Evolutionary conservation across 1,284 basidiomycete species (phyloP).

Genomic region (Pseudozyma pruni): DNA sequence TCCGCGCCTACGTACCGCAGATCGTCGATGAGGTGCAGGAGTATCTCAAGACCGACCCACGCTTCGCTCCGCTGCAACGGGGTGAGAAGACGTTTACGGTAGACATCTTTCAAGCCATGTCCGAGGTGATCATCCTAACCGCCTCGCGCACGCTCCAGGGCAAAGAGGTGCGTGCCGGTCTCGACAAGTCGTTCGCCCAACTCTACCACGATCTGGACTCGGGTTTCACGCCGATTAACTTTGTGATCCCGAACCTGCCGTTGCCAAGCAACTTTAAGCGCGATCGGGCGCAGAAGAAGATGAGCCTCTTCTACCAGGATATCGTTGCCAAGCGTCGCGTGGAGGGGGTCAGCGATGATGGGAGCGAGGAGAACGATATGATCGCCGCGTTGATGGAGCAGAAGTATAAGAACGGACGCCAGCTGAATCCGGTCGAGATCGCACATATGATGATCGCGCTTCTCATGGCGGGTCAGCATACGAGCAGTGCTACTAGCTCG

Average conservation of each 20-base stretch:
- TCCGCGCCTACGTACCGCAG: slow-evolving; percentile 89
- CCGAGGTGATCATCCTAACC: slow-evolving; percentile 95
- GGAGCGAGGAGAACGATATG: slow-evolving; percentile 81
- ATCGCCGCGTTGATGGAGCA: slow-evolving; percentile 87
- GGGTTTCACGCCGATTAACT: slow-evolving; percentile 73
- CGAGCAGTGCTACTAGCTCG: slow-evolving; percentile 87
- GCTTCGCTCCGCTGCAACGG: slow-evolving; percentile 72
- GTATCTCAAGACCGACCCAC: slow-evolving; percentile 69
- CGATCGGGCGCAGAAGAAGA: slow-evolving; percentile 89
- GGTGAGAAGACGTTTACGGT: slow-evolving; percentile 30
- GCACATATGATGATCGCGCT: slow-evolving; percentile 86
- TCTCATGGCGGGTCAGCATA: slow-evolving; percentile 93
- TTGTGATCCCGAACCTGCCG: slow-evolving; percentile 93
- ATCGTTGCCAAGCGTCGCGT: slow-evolving; percentile 84
- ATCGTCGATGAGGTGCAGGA: slow-evolving; percentile 74
- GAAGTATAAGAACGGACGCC: slow-evolving; percentile 84
- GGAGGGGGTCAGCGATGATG: slow-evolving; percentile 6
- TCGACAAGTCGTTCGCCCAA: slow-evolving; percentile 87
- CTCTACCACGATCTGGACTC: slow-evolving; percentile 91
- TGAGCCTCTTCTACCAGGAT: slow-evolving; percentile 91
- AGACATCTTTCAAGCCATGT: slow-evolving; percentile 75
- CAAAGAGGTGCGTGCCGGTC: slow-evolving; percentile 80
- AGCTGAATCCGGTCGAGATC: slow-evolving; percentile 87
- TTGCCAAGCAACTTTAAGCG: slow-evolving; percentile 86
- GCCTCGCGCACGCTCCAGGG: slow-evolving; percentile 93